Evolutionary conservation across 495 filamentous ascomycete species (phyloP), one percentile per base, ranked within the genome.

Genomic region (Haplographium delicatum): DNA sequence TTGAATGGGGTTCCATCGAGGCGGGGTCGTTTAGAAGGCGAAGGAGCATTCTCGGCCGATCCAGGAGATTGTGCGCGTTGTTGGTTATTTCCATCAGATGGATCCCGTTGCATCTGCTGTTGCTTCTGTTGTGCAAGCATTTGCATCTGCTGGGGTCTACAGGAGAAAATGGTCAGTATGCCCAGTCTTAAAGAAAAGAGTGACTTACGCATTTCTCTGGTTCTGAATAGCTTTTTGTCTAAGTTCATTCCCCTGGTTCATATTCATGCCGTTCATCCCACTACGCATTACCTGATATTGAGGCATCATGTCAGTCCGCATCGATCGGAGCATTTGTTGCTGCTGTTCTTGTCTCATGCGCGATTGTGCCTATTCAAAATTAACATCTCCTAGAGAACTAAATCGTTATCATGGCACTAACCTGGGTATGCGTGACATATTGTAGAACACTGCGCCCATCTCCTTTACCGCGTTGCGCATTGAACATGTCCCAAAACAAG

Each of bases 401-500:
- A 20, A n/a, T 43, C 19, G 37, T 31, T 38, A 13, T 15, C 0
- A 68, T 9, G 16, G 15, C 22, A 47, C n/a, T 16, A 79, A 95
- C 88, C 81, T 91, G 87, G 50, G 81, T 89, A 57, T 93, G 85
- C 39, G 79, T 68, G 18, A 93, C 79, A 65, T 91, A 91, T 66
- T 83, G 79, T 46, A 72, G 72, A 25, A 85, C 80, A 46, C 73
- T 57, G 1, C 53, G 58, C 16, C 53, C 51, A 16, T 57, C 54
- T 31, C 40, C 52, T 50, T 64, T 72, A 54, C 78, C 79, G 51
- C 85, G 82, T 60, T 86, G 83, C 40, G 88, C 87, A 60, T 77
- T 79, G 60, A 84, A 94, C 61, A 97, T 88, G 56, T 97, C 93
- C 90, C 88, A 97, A 66, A 98, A 98, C 27, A 95, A 73, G 62